A percentile compares a stretch with the other conserved stretches of the same genome.
phyloP scores from a whole-genome alignment of 148 eudicot species.

The Pouteria glomerata region DNA sequence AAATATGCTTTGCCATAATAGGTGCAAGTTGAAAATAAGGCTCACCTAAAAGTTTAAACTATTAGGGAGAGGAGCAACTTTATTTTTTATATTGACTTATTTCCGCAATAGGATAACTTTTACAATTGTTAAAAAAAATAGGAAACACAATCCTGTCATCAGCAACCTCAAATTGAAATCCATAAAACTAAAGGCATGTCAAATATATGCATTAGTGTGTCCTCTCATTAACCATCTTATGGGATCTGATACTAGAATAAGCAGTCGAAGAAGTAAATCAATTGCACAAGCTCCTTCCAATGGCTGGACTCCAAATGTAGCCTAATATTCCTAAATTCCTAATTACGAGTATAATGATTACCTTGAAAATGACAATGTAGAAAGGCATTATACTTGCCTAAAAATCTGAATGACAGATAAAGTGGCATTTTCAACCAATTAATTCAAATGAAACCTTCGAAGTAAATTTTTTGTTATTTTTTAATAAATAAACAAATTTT shows the following conservation, averaged over 20 bases:
- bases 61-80: too few relatives aligned
- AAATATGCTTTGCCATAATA: not conserved
- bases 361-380: not conserved
- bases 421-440: not conserved
- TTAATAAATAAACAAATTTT: too few relatives aligned
- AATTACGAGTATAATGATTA: not conserved
- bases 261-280: not conserved
- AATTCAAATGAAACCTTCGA: not conserved
- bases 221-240: not conserved
- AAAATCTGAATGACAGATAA: not conserved
- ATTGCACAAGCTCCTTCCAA: not conserved
- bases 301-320: not conserved
- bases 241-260: not conserved
- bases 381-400: not conserved
- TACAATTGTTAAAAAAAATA: not conserved
- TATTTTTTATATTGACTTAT: too few relatives aligned
- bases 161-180: constrained; percentile 8
- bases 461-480: too few relatives aligned
- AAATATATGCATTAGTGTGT: not conserved
- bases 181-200: not conserved
- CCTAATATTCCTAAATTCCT: not conserved
- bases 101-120: not conserved
- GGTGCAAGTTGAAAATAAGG: too few relatives aligned
- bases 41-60: too few relatives aligned
- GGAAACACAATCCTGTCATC: not conserved